Conservation (phyloP, 1,139 yeast species). For the Eremothecium cymbalariae region DNA sequence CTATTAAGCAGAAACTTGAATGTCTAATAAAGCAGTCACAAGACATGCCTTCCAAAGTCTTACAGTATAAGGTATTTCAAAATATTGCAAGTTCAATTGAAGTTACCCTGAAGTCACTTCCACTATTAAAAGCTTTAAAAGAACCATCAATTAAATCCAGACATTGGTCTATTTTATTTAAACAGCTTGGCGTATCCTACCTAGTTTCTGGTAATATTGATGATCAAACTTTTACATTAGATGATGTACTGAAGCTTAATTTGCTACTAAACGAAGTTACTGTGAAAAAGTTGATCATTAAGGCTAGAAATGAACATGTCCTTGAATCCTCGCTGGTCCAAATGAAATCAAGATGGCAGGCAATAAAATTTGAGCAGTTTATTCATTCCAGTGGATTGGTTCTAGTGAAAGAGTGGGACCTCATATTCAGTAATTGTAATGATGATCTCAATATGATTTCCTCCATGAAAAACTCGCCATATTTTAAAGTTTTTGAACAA, state of each 20-base stretch:
- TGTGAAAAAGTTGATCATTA: constrained; percentile 45
- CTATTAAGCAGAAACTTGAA: constrained; percentile 46
- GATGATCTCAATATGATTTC: constrained; percentile 55
- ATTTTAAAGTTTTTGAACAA: constrained; percentile 53
- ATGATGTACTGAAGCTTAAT: constrained; percentile 55
- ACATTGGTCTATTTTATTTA: constrained; percentile 60
- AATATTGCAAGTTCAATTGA: constrained; percentile 45
- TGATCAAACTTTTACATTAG: constrained; percentile 37
- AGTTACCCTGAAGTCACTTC: constrained; percentile 35
- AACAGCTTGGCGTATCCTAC: constrained; percentile 22
- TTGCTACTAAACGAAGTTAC: constrained; percentile 39
- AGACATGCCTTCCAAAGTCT: constrained; percentile 48
- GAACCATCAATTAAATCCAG: constrained; percentile 53
- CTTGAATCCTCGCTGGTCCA: constrained; percentile 48
- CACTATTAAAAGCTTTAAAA: constrained; percentile 44
- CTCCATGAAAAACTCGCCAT: constrained; percentile 69
- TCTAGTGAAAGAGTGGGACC: constrained; percentile 64
- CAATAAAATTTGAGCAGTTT: constrained; percentile 44
- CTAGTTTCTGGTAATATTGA: constrained; percentile 16
- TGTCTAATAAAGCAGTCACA: constrained; percentile 42
- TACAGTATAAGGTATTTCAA: constrained; percentile 66
- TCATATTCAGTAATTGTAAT: constrained; percentile 48
- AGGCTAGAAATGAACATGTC: constrained; percentile 67
- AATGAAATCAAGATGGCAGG: constrained; percentile 45
- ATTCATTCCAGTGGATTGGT: constrained; percentile 46